Conservation (phyloP, 2,329 filamentous ascomycete species). For the Hymenoscyphus infarciens region DNA sequence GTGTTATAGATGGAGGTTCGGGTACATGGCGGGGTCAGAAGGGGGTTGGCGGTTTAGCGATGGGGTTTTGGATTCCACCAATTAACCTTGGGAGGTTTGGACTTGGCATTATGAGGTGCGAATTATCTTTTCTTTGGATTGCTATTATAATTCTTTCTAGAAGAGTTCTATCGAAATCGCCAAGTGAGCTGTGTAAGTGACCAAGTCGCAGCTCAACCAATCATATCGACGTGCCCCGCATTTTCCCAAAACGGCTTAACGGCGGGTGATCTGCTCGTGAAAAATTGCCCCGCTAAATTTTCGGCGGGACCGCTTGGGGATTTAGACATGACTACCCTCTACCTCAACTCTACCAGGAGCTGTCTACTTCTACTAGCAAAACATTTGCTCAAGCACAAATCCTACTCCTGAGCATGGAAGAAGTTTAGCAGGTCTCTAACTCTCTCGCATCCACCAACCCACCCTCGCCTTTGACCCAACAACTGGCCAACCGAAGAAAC, state of each 20-base stretch:
- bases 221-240: neutral
- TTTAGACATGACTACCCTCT: neutral
- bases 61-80: conserved; percentile 1
- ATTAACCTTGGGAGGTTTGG: neutral
- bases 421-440: neutral
- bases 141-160: too few species aligned
- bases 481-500: neutral
- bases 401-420: neutral
- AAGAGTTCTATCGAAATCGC: too few species aligned
- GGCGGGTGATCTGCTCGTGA: conserved; percentile 1
- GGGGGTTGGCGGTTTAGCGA: neutral
- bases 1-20: neutral
- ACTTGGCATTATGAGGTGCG: neutral
- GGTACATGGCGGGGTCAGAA: neutral
- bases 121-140: too few species aligned
- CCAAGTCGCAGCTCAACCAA: neutral
- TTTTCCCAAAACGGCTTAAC: neutral
- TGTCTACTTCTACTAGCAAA: neutral
- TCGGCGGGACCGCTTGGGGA: neutral
- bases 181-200: neutral
- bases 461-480: neutral
- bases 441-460: neutral
- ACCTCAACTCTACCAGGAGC: neutral
- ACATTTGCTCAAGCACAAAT: conserved; percentile 5
- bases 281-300: conserved; percentile 21